A percentile compares a stretch with the other conserved stretches of the same genome.
Evolutionary conservation across 306 rosid genomes (phyloP).

Genomic region (Lupinus albus): DNA sequence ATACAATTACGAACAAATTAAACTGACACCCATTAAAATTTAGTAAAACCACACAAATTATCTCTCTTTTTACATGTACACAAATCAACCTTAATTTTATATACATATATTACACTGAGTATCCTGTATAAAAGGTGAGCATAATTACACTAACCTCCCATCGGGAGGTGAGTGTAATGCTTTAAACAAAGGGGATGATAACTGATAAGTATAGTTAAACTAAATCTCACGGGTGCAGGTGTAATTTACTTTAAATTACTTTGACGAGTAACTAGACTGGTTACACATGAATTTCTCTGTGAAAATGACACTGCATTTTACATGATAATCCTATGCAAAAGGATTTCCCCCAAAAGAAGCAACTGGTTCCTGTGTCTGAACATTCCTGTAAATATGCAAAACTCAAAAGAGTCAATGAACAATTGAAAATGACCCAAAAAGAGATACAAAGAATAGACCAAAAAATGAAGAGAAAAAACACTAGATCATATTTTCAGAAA

Average conservation of each 20-base stretch:
- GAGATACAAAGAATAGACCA: not conserved
- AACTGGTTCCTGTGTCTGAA: constrained; percentile 61
- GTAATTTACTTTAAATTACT: constrained; percentile 22
- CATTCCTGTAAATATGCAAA: constrained; percentile 55
- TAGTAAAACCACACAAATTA: no score
- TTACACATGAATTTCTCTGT: constrained; percentile 25
- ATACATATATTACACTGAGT: no score
- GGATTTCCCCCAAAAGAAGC: constrained; percentile 85
- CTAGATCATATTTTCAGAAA: not conserved
- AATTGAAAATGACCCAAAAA: constrained; percentile 14
- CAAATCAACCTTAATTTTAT: no score
- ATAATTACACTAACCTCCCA: no score
- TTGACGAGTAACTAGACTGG: constrained; percentile 27
- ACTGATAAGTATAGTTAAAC: no score
- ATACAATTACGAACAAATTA: no score
- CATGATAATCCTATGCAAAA: constrained; percentile 55
- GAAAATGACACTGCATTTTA: constrained; percentile 6
- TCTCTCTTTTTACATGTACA: no score
- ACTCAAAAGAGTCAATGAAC: not conserved
- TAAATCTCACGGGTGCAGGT: no score
- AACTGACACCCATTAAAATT: no score
- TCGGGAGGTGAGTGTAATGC: no score
- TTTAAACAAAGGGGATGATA: no score
- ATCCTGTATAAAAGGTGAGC: no score
- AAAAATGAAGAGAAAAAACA: not conserved